Conservation (phyloP, 805 yeast species). For the Schwanniomyces yamadae region DNA sequence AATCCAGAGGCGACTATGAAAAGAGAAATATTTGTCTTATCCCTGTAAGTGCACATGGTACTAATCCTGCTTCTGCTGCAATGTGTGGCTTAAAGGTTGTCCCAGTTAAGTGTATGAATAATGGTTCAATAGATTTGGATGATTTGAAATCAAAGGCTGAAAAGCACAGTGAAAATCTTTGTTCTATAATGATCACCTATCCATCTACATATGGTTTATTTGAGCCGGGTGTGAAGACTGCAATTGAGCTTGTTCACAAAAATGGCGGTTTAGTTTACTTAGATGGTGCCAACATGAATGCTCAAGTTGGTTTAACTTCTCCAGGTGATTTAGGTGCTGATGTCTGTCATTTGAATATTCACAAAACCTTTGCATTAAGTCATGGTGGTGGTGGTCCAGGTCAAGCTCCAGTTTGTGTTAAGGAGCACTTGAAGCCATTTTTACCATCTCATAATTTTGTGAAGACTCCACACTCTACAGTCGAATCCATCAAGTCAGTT, state of each 20-base stretch:
- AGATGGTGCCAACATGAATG: constrained; percentile 99
- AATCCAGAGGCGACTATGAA: constrained; percentile 60
- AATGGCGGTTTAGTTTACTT: constrained; percentile 94
- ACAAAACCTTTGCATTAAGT: constrained; percentile 95
- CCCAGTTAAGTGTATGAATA: constrained; percentile 78
- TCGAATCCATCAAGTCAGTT: constrained; percentile 67
- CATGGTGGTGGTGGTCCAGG: constrained; percentile 99
- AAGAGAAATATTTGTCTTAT: constrained; percentile 85
- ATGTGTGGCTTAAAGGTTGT: constrained; percentile 96
- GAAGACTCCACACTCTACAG: constrained; percentile 47
- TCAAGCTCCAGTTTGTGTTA: constrained; percentile 96
- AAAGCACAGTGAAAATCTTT: constrained; percentile 66
- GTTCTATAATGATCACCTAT: constrained; percentile 94
- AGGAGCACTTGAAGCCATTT: constrained; percentile 71
- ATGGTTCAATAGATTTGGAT: constrained; percentile 82
- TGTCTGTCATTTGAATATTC: constrained; percentile 94
- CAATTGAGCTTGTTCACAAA: constrained; percentile 80
- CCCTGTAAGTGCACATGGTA: constrained; percentile 97
- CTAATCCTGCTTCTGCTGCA: constrained; percentile 97
- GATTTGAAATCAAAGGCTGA: constrained; percentile 75
- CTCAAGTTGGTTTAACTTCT: constrained; percentile 95
- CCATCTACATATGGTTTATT: constrained; percentile 97
- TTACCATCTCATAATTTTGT: constrained; percentile 77
- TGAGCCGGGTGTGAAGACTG: constrained; percentile 85
- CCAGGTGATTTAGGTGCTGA: constrained; percentile 99